Evolutionary conservation across 2,329 filamentous ascomycete genomes (phyloP), one percentile per base, ranked within the genome.

Genomic region (Biscogniauxia marginata): DNA sequence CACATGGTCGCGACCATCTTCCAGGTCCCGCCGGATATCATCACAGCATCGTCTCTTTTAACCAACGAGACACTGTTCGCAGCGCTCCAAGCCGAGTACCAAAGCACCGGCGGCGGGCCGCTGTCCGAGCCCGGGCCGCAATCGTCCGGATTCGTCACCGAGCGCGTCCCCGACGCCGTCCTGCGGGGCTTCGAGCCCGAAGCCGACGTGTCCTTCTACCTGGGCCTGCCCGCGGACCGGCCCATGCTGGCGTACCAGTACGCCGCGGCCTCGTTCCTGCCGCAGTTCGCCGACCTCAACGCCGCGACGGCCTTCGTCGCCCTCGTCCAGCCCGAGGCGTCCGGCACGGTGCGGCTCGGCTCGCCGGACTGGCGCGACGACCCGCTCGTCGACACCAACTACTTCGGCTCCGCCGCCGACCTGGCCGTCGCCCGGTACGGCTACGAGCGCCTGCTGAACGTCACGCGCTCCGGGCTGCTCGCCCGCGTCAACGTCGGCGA

Each of bases 341-440:
- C 56, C 3, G 63, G 63, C 2, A 49, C 39, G 13, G 45, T 85
- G 11, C 75, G 67, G 1, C 75, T 84, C 3, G 71, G 70, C 30
- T 83, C 80, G 0, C 68, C 76, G 0, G 74, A 83, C 64, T 82
- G 80, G 1, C 77, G 76, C 7, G 81, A 83, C 49, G 73, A 76
- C 4, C 82, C 82, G 0, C 65, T 77, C 11, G 82, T 83, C 57
- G 67, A 73, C 53, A 78, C 79, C 65, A 76, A 76, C 56, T 80
- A 75, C 64, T 79, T 73, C 18, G 79, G 83, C 55, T 68, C 80
- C 0, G 63, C 75, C 22, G 77, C 78, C 1, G 56, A 65, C 50
- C 53, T 47, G 22, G 61, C 63, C 6, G 49, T 56, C 20, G 56
- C 60, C 3, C 46, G 54, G 7, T 56, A 58, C 22, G 63, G 54